A percentile compares a stretch with the other conserved stretches of the same genome.
These are phyloP conservation scores for Kodamaea derodonti DNA, from an alignment of 1,139 yeast genomes.

Conservation along the genomic window DNA sequence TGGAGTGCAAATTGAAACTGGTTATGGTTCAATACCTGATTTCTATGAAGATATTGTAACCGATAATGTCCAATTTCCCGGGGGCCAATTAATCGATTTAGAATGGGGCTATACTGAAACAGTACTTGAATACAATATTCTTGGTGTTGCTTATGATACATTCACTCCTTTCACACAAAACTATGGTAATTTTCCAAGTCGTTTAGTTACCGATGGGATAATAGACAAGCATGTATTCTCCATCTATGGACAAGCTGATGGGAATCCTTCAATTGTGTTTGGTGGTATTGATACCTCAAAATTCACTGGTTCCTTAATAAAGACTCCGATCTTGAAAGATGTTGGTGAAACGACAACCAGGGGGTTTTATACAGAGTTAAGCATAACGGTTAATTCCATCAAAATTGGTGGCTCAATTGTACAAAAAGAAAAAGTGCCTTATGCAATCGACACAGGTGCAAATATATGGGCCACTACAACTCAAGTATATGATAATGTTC, in stretches of 20 bases:
- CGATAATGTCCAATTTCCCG: constrained; percentile 11
- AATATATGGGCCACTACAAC: constrained; percentile 17
- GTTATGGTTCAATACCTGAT: constrained; percentile 16
- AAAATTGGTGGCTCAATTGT: constrained; percentile 10
- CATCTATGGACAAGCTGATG: constrained; percentile 10
- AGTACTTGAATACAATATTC: constrained; percentile 11
- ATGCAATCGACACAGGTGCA: constrained; percentile 20
- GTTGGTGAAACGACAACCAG: constrained; percentile 9
- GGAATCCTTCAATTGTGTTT: constrained; percentile 14
- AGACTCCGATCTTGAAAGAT: constrained; percentile 15
- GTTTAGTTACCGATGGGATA: constrained; percentile 13
- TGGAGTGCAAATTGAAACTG: constrained; percentile 6
- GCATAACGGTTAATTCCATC: constrained; percentile 17
- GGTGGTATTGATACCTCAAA: constrained; percentile 20
- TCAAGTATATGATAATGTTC: constrained; percentile 16
- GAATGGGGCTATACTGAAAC: constrained; percentile 11
- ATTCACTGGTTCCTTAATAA: constrained; percentile 15
- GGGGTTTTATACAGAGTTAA: constrained; percentile 11
- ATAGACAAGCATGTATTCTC: constrained; percentile 13
- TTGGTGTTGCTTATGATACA: constrained; percentile 19
- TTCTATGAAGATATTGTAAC: constrained; percentile 9
- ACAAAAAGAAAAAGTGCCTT: constrained; percentile 15
- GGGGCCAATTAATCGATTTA: constrained; percentile 6
- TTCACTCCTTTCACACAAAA: constrained; percentile 6
- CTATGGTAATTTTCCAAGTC: constrained; percentile 8